These are phyloP conservation scores for Eutypa lata DNA, from an alignment of 2,329 filamentous ascomycete species.

Conservation along the genomic window DNA sequence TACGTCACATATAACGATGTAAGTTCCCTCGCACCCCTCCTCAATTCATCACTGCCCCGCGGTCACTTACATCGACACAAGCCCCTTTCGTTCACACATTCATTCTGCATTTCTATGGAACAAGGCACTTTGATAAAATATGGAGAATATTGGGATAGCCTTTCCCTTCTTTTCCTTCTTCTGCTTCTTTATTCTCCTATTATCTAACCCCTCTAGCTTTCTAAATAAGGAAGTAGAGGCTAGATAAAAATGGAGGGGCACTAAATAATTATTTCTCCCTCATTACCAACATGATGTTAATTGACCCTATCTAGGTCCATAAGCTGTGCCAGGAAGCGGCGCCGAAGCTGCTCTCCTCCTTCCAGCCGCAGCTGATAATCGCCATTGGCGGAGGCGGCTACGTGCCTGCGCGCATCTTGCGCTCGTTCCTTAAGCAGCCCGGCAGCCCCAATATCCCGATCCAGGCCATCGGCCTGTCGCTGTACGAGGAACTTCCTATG, in stretches of 20 bases:
- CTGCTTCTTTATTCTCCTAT: too few species aligned
- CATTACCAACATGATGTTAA: too few species aligned
- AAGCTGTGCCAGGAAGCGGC: constrained; percentile 92
- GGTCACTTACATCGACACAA: constrained; percentile 7
- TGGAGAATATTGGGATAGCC: background rate
- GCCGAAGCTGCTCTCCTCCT: constrained; percentile 73
- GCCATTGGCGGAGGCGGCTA: constrained; percentile 97
- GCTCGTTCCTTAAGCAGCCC: constrained; percentile 91
- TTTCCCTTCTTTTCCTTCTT: background rate
- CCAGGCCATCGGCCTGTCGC: constrained; percentile 95
- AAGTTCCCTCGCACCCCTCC: constrained; percentile 32
- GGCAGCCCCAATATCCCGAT: constrained; percentile 94
- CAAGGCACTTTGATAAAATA: background rate
- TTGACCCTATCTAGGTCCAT: constrained; percentile 68
- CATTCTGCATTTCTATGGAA: too few species aligned
- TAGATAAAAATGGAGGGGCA: too few species aligned
- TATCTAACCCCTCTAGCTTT: too few species aligned
- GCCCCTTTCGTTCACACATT: too few species aligned
- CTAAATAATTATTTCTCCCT: too few species aligned
- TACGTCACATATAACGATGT: constrained; percentile 94
- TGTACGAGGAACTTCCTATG: constrained; percentile 79
- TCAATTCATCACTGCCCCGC: constrained; percentile 11
- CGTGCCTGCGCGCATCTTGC: constrained; percentile 92
- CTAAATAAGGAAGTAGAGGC: too few species aligned
- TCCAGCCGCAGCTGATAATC: constrained; percentile 95